Evolutionary conservation across 108 stramenopile species (phyloP).

Genomic region (Pseudonitzschia multiseries): DNA sequence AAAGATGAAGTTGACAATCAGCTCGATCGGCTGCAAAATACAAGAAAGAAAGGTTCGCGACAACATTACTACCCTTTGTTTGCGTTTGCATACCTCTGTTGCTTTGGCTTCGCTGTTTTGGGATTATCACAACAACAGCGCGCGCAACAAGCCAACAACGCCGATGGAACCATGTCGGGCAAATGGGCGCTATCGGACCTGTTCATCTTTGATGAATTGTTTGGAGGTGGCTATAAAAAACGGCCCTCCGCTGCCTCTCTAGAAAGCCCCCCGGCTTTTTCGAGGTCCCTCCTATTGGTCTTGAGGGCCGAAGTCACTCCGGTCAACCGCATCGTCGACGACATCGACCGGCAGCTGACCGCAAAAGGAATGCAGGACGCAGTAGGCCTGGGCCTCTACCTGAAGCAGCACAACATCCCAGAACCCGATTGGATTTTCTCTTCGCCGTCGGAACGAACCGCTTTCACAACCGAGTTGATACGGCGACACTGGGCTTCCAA

Average conservation of each 20-base stretch:
- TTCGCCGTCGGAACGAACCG: slow-evolving; percentile 7
- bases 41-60: too few relatives aligned
- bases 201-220: background rate
- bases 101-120: too few relatives aligned
- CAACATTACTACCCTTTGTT: too few relatives aligned
- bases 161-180: too few relatives aligned
- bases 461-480: slow-evolving; percentile 11
- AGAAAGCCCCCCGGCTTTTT: background rate
- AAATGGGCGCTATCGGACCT: too few relatives aligned
- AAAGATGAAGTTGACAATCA: too few relatives aligned
- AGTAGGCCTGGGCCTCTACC: slow-evolving; percentile 3
- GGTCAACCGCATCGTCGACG: background rate
- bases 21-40: too few relatives aligned
- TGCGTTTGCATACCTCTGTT: too few relatives aligned
- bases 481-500: slow-evolving; percentile 7
- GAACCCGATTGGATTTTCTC: slow-evolving; percentile 17
- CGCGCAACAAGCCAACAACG: background rate
- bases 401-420: slow-evolving; percentile 8
- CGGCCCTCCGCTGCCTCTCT: background rate
- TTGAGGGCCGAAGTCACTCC: background rate
- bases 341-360: slow-evolving; percentile 5
- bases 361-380: slow-evolving; percentile 14
- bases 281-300: slow-evolving; percentile 11
- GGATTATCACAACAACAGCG: too few relatives aligned
- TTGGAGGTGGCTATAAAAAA: background rate